phyloP scores from a whole-genome alignment of 202 grass and related monocot genomes.

The Zoysia matrella region DNA sequence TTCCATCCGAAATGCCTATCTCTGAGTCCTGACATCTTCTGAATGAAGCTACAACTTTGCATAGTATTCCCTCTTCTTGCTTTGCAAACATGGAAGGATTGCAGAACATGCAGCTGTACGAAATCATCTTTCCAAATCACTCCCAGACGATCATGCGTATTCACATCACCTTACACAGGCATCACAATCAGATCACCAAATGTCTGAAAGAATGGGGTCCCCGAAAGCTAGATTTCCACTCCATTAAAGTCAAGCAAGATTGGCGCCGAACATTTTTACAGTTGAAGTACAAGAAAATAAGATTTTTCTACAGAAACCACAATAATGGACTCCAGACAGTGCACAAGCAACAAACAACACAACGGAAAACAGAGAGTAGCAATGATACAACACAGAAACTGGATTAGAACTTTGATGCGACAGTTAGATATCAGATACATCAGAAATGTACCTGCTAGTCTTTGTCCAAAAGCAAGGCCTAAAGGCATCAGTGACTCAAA shows the following conservation, averaged over 20 bases:
- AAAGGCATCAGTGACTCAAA: conserved; percentile 15
- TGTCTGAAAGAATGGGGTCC: not conserved
- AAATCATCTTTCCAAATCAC: conserved; percentile 51
- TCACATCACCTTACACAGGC: not conserved
- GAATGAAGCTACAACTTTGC: not conserved
- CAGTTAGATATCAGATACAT: conserved; percentile 19
- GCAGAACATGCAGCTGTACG: conserved; percentile 74
- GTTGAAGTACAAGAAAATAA: not conserved
- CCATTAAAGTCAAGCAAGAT: not conserved
- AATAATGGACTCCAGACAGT: not conserved
- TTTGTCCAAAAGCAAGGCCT: conserved; percentile 7
- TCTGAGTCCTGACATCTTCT: not conserved
- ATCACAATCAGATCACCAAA: conserved; percentile 25
- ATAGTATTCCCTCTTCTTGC: not conserved
- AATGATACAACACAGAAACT: not conserved
- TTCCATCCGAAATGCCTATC: not conserved
- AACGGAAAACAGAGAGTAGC: not conserved
- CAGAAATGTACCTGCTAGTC: conserved; percentile 22
- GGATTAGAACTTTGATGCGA: conserved; percentile 11
- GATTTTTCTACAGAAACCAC: not conserved
- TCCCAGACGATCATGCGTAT: not conserved
- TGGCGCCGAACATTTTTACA: not conserved
- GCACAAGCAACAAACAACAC: not conserved
- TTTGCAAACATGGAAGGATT: conserved; percentile 51
- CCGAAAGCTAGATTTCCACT: not conserved